phyloP scores from a whole-genome alignment of 441 rosid species.

The Pelargonium australe region DNA sequence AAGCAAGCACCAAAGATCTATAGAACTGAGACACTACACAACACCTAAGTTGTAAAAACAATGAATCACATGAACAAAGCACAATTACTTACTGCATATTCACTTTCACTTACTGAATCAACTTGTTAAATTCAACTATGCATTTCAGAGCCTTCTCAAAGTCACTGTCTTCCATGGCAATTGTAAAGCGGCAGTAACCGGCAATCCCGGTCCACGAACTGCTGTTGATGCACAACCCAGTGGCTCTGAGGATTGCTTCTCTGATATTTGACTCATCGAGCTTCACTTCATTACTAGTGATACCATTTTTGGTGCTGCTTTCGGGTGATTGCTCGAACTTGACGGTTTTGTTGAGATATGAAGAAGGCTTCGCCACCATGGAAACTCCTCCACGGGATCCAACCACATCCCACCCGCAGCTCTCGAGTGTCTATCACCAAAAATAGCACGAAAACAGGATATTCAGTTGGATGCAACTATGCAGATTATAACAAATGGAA shows the following conservation, averaged over 20 bases:
- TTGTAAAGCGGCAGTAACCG: slow-evolving; percentile 79
- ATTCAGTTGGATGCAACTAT: neutral
- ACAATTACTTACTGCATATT: neutral
- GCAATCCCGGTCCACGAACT: slow-evolving; percentile 80
- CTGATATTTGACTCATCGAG: slow-evolving; percentile 61
- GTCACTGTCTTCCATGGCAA: slow-evolving; percentile 62
- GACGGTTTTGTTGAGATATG: slow-evolving; percentile 49
- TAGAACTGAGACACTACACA: neutral
- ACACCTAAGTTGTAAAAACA: neutral
- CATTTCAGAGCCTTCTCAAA: slow-evolving; percentile 68
- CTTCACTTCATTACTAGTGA: slow-evolving; percentile 31
- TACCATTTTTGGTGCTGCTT: slow-evolving; percentile 12
- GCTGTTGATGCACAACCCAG: slow-evolving; percentile 81
- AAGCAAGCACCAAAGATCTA: too few species aligned
- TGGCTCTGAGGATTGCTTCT: slow-evolving; percentile 56
- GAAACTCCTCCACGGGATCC: slow-evolving; percentile 63
- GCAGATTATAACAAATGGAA: neutral
- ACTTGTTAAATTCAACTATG: slow-evolving; percentile 47
- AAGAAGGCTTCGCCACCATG: slow-evolving; percentile 75
- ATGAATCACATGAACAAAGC: neutral
- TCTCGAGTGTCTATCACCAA: slow-evolving; percentile 49
- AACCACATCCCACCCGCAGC: slow-evolving; percentile 78
- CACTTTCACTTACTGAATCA: slow-evolving; percentile 22
- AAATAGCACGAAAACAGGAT: slow-evolving; percentile 5
- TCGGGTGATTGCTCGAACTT: slow-evolving; percentile 24